Base-by-base conservation (phyloP, 129 eudicot genomes). In the Centaurea solstitialis region DNA sequence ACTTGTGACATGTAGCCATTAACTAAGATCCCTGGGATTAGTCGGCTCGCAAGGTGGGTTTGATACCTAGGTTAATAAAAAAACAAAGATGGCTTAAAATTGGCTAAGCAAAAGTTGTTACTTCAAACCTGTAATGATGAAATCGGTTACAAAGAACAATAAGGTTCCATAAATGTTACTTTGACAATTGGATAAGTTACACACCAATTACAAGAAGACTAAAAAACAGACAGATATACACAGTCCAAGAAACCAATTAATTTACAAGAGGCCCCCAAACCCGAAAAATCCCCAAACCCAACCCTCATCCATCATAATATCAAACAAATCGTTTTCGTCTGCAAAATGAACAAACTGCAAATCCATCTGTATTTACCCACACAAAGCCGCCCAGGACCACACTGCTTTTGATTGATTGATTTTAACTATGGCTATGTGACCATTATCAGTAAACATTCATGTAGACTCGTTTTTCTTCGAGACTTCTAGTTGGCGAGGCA, bases 401-500 rank as follows among this genome's bases (percentile, higher is more conserved):
- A 62, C 61, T 76, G 65, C 28, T 81, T 72, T 50, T 41, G 76
- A 22, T 73, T 79, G 9, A 71, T 33, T 33, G 37, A 50, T 30
- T 57, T 68, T 80, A 70, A 85, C 85, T 85, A 85, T 85, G 75
- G 79, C 70, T 85, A 80, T 80, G 81, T 76, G 75, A 85, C 69
- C 45, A 57, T 80, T 73, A 80, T 80, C 20, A 41, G 70, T 80
- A 74, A 75, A 6, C 74, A 43, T 62, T 86, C 77, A 83, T 57
- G 65, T 78, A 17, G 87, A 71, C 86, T 84, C 88, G 13, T 83
- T 76, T 75, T 73, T 70, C 84, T 90, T 88, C 0, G 92, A 80
- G 50, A 81, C 85, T 82, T 87, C 94, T 30, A 76, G 64, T 17
- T 81, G 85, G 50, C 82, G 85, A 68, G 97, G 94, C 68, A 93